Conservation (phyloP, 352 stramenopile species). For the Globisporangium nagaii region DNA sequence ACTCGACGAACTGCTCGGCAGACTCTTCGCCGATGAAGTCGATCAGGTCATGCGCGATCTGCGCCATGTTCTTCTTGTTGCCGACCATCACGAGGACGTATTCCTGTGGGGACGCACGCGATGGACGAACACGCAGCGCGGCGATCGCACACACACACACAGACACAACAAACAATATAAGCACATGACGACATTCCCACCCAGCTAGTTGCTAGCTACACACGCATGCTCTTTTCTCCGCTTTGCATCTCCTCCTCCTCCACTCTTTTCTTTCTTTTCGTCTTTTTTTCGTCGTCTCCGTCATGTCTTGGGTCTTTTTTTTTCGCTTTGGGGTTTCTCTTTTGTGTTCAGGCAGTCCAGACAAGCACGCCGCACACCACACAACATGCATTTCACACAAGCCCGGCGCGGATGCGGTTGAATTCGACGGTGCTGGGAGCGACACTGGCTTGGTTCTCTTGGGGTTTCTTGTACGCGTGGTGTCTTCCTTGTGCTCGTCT, state of each 20-base stretch:
- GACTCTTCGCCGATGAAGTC: conserved; percentile 83
- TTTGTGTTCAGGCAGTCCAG: conserved; percentile 1
- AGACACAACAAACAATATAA: conserved; percentile 26
- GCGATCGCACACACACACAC: conserved; percentile 16
- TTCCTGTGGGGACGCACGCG: conserved; percentile 39
- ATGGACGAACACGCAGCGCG: conserved; percentile 6
- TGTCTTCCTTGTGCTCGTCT: not conserved
- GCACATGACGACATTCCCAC: conserved; percentile 13
- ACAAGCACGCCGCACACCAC: not conserved
- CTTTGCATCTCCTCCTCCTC: conserved; percentile 11
- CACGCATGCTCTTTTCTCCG: conserved; percentile 14
- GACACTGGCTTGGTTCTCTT: not conserved
- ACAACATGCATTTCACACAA: conserved; percentile 1
- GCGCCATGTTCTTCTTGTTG: conserved; percentile 85
- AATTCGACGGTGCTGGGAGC: not conserved
- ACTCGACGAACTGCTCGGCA: conserved; percentile 63
- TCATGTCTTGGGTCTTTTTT: conserved; percentile 5
- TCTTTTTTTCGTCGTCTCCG: not conserved
- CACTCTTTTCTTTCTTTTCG: not conserved
- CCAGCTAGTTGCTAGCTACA: conserved; percentile 6
- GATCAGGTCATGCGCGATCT: conserved; percentile 76
- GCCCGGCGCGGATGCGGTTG: not conserved
- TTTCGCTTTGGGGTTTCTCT: conserved; percentile 1
- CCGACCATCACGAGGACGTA: conserved; percentile 84
- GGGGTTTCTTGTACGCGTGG: not conserved